Percentiles rank a stretch among this genome's conserved stretches.
Evolutionary conservation across 2,329 filamentous ascomycete genomes (phyloP).

Genomic region (Fusarium pseudoanthophilum): DNA sequence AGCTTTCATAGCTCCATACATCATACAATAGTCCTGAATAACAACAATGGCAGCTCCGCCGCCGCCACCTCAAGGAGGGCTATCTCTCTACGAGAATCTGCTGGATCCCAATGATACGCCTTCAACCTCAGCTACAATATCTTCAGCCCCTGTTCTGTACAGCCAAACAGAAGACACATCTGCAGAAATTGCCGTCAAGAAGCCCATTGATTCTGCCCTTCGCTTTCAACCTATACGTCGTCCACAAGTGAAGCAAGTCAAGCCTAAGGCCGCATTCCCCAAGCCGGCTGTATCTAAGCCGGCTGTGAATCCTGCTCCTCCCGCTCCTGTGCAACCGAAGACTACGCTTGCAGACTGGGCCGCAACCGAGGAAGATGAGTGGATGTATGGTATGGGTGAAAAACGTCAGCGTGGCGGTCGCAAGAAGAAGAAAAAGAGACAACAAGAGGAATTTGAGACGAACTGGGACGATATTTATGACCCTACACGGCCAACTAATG

Average conservation of each 20-base stretch:
- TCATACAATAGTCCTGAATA: not conserved
- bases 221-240: constrained; percentile 89
- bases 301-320: constrained; percentile 45
- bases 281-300: constrained; percentile 53
- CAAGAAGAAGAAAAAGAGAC: constrained; percentile 77
- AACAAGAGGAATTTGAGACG: constrained; percentile 64
- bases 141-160: constrained; percentile 79
- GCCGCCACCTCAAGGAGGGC: constrained; percentile 56
- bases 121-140: constrained; percentile 71
- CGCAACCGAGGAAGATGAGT: constrained; percentile 81
- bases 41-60: constrained; percentile 46
- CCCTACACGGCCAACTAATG: constrained; percentile 81
- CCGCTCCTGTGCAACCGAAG: constrained; percentile 62
- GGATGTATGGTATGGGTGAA: constrained; percentile 71
- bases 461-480: constrained; percentile 96
- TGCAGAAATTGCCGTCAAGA: constrained; percentile 65
- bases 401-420: constrained; percentile 81
- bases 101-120: constrained; percentile 68
- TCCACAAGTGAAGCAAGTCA: constrained; percentile 70
- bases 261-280: constrained; percentile 69
- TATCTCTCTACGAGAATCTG: constrained; percentile 88
- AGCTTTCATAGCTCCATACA: not conserved
- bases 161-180: constrained; percentile 61
- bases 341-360: constrained; percentile 85
- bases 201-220: constrained; percentile 69